Conservation (phyloP, 163 green algal species). For the Picocystis sp. region DNA sequence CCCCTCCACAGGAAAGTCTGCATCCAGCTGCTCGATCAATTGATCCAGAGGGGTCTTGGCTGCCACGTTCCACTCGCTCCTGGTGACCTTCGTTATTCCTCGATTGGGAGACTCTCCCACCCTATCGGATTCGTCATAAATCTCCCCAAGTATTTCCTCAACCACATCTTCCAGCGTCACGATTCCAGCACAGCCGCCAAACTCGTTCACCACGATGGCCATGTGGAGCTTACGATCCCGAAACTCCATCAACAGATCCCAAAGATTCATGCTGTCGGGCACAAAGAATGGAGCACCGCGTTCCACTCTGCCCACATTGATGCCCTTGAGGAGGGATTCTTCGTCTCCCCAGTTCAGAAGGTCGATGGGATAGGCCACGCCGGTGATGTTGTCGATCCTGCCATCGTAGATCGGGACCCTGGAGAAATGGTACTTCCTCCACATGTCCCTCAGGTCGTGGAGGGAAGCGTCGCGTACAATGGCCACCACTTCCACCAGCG, state of each 20-base stretch:
- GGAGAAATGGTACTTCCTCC: slow-evolving; percentile 10
- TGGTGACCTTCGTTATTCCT: too few species aligned
- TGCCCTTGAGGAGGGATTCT: slow-evolving; percentile 12
- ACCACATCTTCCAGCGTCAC: slow-evolving; percentile 31
- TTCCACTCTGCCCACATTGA: slow-evolving; percentile 15
- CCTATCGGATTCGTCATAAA: slow-evolving; percentile 22
- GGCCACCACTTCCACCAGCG: slow-evolving; percentile 24
- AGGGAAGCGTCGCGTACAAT: slow-evolving; percentile 14
- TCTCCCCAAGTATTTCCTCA: slow-evolving; percentile 36
- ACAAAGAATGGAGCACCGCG: slow-evolving; percentile 22
- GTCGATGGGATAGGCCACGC: slow-evolving; percentile 22
- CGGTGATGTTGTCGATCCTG: slow-evolving; percentile 30
- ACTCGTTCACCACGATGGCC: slow-evolving; percentile 33
- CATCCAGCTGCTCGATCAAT: too few species aligned
- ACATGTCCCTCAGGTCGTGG: slow-evolving; percentile 18
- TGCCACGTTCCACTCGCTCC: too few species aligned
- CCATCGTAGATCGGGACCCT: slow-evolving; percentile 6
- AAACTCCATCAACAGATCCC: slow-evolving; percentile 25
- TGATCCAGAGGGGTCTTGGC: too few species aligned
- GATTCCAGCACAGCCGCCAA: slow-evolving; percentile 11
- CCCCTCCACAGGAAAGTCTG: too few species aligned
- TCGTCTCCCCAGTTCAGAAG: slow-evolving; percentile 14
- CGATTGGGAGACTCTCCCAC: too few species aligned
- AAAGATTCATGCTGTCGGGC: slow-evolving; percentile 26
- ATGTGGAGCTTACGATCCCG: slow-evolving; percentile 28